Evolutionary conservation across 2,329 filamentous ascomycete genomes (phyloP), one percentile per base, ranked within the genome.

Genomic region (Botrytis squamosa): DNA sequence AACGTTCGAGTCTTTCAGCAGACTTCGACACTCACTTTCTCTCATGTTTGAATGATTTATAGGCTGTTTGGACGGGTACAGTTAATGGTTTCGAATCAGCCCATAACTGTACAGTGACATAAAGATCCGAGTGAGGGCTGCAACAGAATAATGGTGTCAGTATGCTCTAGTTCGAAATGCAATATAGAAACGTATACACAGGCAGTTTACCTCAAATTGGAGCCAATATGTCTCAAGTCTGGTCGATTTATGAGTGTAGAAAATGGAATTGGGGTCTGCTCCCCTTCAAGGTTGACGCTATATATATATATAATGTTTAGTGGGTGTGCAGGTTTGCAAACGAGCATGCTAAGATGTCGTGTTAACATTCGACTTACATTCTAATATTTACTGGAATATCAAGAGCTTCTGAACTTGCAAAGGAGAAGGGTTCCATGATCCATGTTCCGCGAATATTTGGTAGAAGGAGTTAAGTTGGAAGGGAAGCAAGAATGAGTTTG

Each of bases 1-100:
- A 52, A 57, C 40, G 33, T 40, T 20, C 44, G 22, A 29, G 10
- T 44, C 38, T n/a, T 59, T 36, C 14, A 42, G n/a, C 7, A 25
- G 6, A 9, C 18, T 12, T 42, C 20, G 18, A 16, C 38, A 77
- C 78, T 63, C 77, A 91, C 86, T 85, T 89, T 84, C 90, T 85
- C 80, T 92, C 90, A 52, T 88, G 88, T 81, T 94, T 94, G 81
- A 99, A 98, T 12, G 93, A 85, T 81, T 94, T 97, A 84, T 98
- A 98, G 38, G 94, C 89, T 4, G 96, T 99, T 82, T 98, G 95
- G 18, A 97, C 88, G 0, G 94, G 93, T 1, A 98, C 93, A 0
- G 95, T 97, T 77, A 99, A 85, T 52, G 95, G 94, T 82, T 99
- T 99, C 42, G 95, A 98, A 79, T 97, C 94, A 20, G 95, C 93